Base-by-base conservation (phyloP, 441 rosid genomes). In the Lagerstroemia fauriei region DNA sequence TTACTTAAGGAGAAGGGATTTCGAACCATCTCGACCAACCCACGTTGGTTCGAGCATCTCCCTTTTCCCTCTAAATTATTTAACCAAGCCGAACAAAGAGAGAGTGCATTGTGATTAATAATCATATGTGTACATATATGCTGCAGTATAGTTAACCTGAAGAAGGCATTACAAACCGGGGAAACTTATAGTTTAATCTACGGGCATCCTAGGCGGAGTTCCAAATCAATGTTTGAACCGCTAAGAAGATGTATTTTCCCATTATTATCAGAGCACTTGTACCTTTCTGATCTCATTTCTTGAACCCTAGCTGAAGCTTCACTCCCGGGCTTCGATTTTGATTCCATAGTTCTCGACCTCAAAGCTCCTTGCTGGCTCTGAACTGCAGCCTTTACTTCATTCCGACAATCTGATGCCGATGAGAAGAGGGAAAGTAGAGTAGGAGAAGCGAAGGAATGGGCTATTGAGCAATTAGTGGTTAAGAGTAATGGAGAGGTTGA, bases 191-290 rank as follows among this genome's bases (percentile, higher is more conserved):
- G 12, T 8, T 61, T 61, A 48, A 69, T 56, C 82, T 90, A 89
- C 61, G 94, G 87, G 77, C 86, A 92, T n/a, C 98, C 98, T 88
- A 94, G 88, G 75, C 98, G 94, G 88, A 95, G 99, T 84, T 95
- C 98, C 85, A 95, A 92, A 87, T 95, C 98, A 84, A 94, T 61
- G 78, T 87, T 87, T 65, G 95, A 79, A 51, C 88, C 89, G 63
- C 86, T 83, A 75, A 89, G 76, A 77, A 88, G 82, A 75, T 94
- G 96, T 75, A 92, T 91, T 90, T 92, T 93, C 89, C 91, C 90
- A 85, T 92, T 9, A 61, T 61, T 25, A 25, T 25, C 9, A 25
- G 31, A n/a, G 24, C 24, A n/a, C 68, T 25, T 61, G 68, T 61
- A 61, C 31, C 68, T 61, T 25, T 61, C 68, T 9, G n/a, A n/a